Conservation (phyloP, 306 rosid genomes). For the Citrullus mucosospermus region DNA sequence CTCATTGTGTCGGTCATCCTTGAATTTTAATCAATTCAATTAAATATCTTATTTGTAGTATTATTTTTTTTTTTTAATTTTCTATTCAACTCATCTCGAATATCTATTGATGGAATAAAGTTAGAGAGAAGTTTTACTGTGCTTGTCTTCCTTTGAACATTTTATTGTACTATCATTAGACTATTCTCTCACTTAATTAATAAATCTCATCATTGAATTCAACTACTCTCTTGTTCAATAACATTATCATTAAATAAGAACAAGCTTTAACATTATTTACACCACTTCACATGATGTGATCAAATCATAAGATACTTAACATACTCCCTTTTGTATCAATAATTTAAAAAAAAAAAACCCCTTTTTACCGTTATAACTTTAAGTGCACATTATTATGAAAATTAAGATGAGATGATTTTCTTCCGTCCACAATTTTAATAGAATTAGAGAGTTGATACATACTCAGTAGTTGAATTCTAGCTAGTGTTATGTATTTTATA, state of each 20-base stretch:
- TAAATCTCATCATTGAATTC: neutral
- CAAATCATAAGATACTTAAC: neutral
- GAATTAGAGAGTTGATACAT: too few relatives aligned
- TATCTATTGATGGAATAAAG: neutral
- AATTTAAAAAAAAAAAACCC: neutral
- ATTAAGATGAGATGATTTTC: too few relatives aligned
- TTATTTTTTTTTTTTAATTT: neutral
- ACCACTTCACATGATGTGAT: neutral
- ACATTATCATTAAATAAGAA: neutral
- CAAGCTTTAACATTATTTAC: neutral
- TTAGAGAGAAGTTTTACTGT: neutral
- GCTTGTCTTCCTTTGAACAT: neutral
- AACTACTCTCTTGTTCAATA: neutral
- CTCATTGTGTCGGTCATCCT: neutral
- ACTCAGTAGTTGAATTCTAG: too few relatives aligned
- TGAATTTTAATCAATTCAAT: neutral
- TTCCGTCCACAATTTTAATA: too few relatives aligned
- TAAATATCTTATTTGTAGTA: neutral
- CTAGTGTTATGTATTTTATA: too few relatives aligned
- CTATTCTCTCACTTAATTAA: neutral
- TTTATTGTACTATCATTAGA: neutral
- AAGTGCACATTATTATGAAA: too few relatives aligned
- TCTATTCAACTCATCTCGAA: neutral
- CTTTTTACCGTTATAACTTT: neutral
- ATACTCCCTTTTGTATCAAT: neutral